Conservation (phyloP, 108 stramenopile species). For the Skeletonema grethae region DNA sequence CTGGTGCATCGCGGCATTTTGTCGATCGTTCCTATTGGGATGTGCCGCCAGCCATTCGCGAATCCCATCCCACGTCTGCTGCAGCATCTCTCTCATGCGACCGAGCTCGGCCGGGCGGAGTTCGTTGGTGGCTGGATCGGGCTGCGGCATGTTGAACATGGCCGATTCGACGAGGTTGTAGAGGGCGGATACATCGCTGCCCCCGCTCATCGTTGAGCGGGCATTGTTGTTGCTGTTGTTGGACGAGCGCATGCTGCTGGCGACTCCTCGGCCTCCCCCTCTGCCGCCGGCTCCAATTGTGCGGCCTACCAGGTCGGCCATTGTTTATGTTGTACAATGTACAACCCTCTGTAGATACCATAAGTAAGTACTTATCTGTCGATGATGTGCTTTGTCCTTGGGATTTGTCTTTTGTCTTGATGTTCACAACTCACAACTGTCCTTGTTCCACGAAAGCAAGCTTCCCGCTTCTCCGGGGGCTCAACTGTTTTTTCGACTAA, state of each 20-base stretch:
- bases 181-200: slow-evolving; percentile 6
- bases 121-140: slow-evolving; percentile 6
- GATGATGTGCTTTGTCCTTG: no score
- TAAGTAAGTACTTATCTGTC: no score
- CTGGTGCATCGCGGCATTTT: slow-evolving; percentile 32
- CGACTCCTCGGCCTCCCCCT: not conserved
- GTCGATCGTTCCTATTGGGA: slow-evolving; percentile 7
- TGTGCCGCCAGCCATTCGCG: slow-evolving; percentile 28
- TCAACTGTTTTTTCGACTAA: no score
- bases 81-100: slow-evolving; percentile 16
- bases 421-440: no score
- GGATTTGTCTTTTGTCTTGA: no score
- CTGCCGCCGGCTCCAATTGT: not conserved
- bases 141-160: slow-evolving; percentile 25
- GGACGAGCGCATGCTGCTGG: not conserved
- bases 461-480: no score
- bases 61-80: slow-evolving; percentile 30
- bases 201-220: not conserved
- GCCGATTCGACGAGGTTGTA: slow-evolving; percentile 29
- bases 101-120: slow-evolving; percentile 11
- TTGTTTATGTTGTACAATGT: not conserved
- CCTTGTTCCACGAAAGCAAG: no score
- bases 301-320: not conserved
- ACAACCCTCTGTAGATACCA: no score
- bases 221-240: not conserved